phyloP scores from a whole-genome alignment of 1,284 basidiomycete species.

The Xerocomus amazonicus region DNA sequence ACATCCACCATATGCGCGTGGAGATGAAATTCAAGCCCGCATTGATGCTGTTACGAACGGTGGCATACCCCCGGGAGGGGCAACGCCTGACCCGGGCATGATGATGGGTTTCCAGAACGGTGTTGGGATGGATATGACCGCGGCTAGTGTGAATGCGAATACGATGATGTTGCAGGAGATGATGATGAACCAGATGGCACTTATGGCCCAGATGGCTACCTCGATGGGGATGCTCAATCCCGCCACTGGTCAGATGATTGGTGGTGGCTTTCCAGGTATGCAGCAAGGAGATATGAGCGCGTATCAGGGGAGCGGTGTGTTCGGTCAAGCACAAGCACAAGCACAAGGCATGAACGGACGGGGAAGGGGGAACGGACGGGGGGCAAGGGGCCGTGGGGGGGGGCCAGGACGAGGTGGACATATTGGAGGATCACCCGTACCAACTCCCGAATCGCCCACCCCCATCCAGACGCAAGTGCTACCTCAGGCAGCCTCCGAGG shows the following conservation, averaged over 20 bases:
- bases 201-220: constrained; percentile 79
- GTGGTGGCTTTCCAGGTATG: constrained; percentile 48
- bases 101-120: constrained; percentile 55
- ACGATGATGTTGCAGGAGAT: constrained; percentile 76
- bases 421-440: constrained; percentile 21
- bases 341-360: constrained; percentile 30
- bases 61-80: constrained; percentile 37
- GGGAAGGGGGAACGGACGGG: constrained; percentile 37
- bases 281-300: constrained; percentile 55
- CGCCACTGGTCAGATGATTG: constrained; percentile 49
- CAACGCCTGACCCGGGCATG: constrained; percentile 49
- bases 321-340: constrained; percentile 36
- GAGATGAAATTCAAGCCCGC: constrained; percentile 72
- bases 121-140: constrained; percentile 57
- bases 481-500: constrained; percentile 27
- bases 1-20: constrained; percentile 30
- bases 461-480: constrained; percentile 20
- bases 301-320: constrained; percentile 39
- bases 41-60: constrained; percentile 71
- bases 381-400: constrained; percentile 37
- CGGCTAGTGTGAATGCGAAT: constrained; percentile 45
- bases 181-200: constrained; percentile 82
- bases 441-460: constrained; percentile 26
- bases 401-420: constrained; percentile 29
- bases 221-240: constrained; percentile 70